These are phyloP conservation scores for Alternaria postmessia DNA, from an alignment of 2,329 filamentous ascomycete species.

Conservation along the genomic window DNA sequence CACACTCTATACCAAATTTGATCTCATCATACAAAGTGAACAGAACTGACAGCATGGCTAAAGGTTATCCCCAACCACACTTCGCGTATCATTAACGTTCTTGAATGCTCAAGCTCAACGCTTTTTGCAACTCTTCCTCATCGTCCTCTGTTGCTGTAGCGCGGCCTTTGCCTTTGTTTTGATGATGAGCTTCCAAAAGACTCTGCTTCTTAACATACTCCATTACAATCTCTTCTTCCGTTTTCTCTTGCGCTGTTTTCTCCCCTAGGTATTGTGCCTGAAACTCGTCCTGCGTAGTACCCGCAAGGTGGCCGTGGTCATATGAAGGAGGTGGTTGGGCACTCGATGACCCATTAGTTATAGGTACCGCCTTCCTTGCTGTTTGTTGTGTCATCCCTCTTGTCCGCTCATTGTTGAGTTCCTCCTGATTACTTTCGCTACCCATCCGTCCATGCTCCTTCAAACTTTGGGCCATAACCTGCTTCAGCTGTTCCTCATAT, in stretches of 20 bases:
- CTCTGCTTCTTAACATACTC: conserved; percentile 81
- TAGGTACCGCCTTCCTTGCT: not conserved
- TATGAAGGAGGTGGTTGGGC: not conserved
- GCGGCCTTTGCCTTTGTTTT: conserved; percentile 22
- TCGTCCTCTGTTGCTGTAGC: not conserved
- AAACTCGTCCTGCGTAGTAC: not conserved
- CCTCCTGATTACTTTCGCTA: not conserved
- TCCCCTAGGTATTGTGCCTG: conserved; percentile 46
- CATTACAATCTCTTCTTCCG: conserved; percentile 76
- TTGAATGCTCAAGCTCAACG: not conserved
- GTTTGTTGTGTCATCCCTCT: not conserved
- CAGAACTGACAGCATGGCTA: not conserved
- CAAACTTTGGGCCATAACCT: not conserved
- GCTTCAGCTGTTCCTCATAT: not conserved
- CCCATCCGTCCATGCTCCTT: not conserved
- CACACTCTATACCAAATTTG: not conserved
- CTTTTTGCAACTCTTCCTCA: not conserved
- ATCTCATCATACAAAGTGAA: not conserved
- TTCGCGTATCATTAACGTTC: not conserved
- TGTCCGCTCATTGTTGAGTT: not conserved
- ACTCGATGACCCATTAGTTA: too few relatives aligned
- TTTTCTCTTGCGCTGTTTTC: conserved; percentile 49
- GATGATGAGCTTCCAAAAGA: conserved; percentile 69
- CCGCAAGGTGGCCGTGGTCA: not conserved
- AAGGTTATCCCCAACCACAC: not conserved